phyloP scores from a whole-genome alignment of 208 protist species.

The Trypanosoma platydactyli region DNA sequence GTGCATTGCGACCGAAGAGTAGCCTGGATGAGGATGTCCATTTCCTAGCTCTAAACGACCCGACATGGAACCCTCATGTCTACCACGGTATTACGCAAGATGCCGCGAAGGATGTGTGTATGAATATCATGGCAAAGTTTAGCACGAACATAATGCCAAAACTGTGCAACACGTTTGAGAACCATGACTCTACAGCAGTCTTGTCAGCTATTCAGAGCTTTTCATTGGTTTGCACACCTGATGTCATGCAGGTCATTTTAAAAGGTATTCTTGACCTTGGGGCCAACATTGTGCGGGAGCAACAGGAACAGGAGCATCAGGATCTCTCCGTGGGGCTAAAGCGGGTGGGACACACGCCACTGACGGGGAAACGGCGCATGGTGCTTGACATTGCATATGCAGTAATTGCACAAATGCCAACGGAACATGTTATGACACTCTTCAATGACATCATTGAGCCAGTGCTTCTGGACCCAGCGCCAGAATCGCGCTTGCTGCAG shows the following conservation, averaged over 20 bases:
- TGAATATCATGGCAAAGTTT: conserved; percentile 73
- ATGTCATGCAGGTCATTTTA: conserved; percentile 83
- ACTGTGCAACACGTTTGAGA: conserved; percentile 84
- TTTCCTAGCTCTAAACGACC: conserved; percentile 73
- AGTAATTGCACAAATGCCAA: conserved; percentile 65
- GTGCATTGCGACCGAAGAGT: conserved; percentile 36
- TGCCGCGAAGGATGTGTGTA: conserved; percentile 61
- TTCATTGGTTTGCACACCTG: conserved; percentile 69
- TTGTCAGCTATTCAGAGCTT: conserved; percentile 87
- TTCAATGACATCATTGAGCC: conserved; percentile 84
- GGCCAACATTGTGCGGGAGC: conserved; percentile 58
- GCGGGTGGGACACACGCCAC: conserved; percentile 44
- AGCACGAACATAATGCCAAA: conserved; percentile 89
- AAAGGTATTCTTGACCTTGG: conserved; percentile 80
- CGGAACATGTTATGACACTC: conserved; percentile 57
- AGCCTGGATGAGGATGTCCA: conserved; percentile 73
- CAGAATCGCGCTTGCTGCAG: conserved; percentile 78
- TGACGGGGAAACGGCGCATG: conserved; percentile 78
- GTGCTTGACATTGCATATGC: conserved; percentile 86
- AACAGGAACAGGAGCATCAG: conserved; percentile 23
- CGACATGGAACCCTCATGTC: conserved; percentile 67
- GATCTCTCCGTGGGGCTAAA: conserved; percentile 16
- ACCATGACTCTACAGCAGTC: conserved; percentile 74
- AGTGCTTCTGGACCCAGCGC: conserved; percentile 72
- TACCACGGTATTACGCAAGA: conserved; percentile 83